Base-by-base conservation (phyloP, 139 green algal genomes). In the Gonium pectorale region DNA sequence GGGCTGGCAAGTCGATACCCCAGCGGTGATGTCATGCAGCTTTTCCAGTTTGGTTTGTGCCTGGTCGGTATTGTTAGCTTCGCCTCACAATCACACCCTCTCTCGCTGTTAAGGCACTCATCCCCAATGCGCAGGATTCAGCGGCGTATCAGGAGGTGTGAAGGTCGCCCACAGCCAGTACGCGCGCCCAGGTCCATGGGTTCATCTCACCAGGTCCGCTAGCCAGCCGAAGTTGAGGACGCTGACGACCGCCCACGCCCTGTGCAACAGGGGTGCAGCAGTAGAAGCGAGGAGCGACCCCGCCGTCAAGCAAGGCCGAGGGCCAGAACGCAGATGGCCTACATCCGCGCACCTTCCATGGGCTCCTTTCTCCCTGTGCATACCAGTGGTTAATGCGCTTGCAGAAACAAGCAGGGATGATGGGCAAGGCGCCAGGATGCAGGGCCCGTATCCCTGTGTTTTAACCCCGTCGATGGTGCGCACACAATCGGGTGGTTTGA, bases 71-170 rank as follows among this genome's bases (percentile, higher is more conserved):
- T 19, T 69, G 41, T n/a, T 43, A 31, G 31, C 9, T 19, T 3
- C 11, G 6, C 63, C 19, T 69, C 9, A n/a, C 31, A 35, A 43
- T 69, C 63, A 69, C n/a, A 46, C 5, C 33, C 19, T 17, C 29
- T 44, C 54, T 21, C 29, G 54, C 13, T n/a, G 17, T n/a, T 24
- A 64, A 64, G 22, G 5, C n/a, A 64, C 54, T 19, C 9, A 33
- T 24, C 17, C 54, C 22, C 54, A 64, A 31, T 64, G 54, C 67
- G 38, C 73, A 80, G 62, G 67, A 82, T 31, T 17, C 44, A 3
- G 74, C 59, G 5, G 59, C 52, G 22, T 66, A 31, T 70, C 79
- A 73, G 26, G n/a, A n/a, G n/a, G n/a, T n/a, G n/a, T n/a, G n/a
- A n/a, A n/a, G n/a, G n/a, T n/a, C n/a, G n/a, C n/a, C n/a, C n/a